Evolutionary conservation across 768 basidiomycete genomes (phyloP), one percentile per base, ranked within the genome.

Genomic region (Boletus rex-veris): DNA sequence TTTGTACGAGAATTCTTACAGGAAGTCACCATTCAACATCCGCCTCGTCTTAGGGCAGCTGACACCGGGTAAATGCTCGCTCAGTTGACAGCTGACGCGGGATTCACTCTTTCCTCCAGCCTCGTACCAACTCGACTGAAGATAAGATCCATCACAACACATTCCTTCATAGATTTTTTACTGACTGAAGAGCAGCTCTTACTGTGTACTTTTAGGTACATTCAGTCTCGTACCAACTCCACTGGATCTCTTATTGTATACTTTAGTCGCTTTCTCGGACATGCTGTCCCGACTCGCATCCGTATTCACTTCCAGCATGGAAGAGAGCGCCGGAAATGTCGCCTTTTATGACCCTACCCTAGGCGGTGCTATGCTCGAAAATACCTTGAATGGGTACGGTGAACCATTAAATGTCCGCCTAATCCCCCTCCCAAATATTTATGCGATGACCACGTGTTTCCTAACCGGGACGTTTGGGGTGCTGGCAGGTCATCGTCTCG

Each of bases 401-500:
- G 75, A 74, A 64, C 73, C 77, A 12, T 55, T 81, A 59, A 74
- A 84, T 66, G 80, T 76, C n/a, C 31, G 54, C 50, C 48, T 7
- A 7, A 31, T 12, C 5, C 4, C 18, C 35, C 15, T 5, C 33
- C 7, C 12, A 24, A 24, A 21, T 21, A 21, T 21, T 49, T 21
- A 33, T 39, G 12, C 37, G 7, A 21, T 18, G 37, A 36, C 48
- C 48, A n/a, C 6, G 4, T 14, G 8, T 28, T 48, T 42, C 15
- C 14, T 50, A 18, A 53, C n/a, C 4, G 0, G 10, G 16, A 21
- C 1, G 5, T 15, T 33, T 21, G 24, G 6, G 15, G 12, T 19
- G 26, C 14, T 10, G 7, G 3, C 38, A 79, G 78, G 75, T 88
- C 42, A 86, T 89, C 57, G 77, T 88, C 51, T 88, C 86, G 3